Evolutionary conservation across 2,329 filamentous ascomycete genomes (phyloP), one percentile per base, ranked within the genome.

Genomic region (Fusarium udum): DNA sequence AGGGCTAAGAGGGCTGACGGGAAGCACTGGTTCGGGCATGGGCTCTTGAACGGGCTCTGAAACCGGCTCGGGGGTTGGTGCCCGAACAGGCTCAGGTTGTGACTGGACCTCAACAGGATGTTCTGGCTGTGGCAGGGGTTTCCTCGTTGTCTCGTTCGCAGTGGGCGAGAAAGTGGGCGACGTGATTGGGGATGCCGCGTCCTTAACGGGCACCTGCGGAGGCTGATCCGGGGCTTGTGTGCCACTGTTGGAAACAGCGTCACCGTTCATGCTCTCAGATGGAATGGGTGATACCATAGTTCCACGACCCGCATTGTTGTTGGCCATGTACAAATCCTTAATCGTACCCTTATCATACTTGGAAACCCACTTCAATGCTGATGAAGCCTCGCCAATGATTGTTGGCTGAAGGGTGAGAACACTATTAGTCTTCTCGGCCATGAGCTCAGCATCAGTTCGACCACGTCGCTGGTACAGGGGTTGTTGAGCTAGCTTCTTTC

Each of bases 351-450:
- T 97, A 83, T 98, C 96, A 80, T 98, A 98, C 78, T 95, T 95
- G 82, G 88, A 95, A 37, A 95, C 94, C 96, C 96, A 99, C 82
- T 97, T 97, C 91, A 99, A 92, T 3, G 96, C 96, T 31, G 95
- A 93, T 14, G 93, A 96, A 24, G 95, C 95, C 80, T 97, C 96
- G 60, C 88, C 94, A 78, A 95, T 87, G 70, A 98, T 92, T 60
- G 91, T 89, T 3, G 95, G 93, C 79, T 97, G 95, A 52, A 98
- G 85, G 7, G 95, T 97, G 78, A 98, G 88, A 63, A 97, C 89
- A 74, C 96, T 99, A 81, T 92, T 95, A 7, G 95, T 98, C 87
- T 97, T 97, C 64, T 84, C 88, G 71, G 81, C 90, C 85, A 83
- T 88, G 81, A 82, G 81, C 74, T 85, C 90, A 76, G 80, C 86